Conservation (phyloP, 2,329 filamentous ascomycete genomes). For the Nectriaceae sp. region DNA sequence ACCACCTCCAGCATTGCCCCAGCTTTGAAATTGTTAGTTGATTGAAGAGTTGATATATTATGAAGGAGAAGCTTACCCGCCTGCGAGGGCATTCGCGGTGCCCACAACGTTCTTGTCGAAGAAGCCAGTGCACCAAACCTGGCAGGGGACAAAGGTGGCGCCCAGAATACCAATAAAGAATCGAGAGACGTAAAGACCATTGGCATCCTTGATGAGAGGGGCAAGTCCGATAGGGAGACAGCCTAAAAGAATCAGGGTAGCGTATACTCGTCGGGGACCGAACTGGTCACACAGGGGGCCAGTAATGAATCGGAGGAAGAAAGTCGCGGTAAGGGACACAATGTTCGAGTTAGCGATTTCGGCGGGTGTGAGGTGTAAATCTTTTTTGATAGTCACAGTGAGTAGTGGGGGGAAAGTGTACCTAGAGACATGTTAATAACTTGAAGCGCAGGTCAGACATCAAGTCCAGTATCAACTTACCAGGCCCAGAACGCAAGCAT, state of each 20-base stretch:
- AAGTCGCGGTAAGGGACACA: constrained; percentile 68
- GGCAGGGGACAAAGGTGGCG: constrained; percentile 79
- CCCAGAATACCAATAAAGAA: constrained; percentile 84
- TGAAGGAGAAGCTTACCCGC: too few relatives aligned
- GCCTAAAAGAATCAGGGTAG: constrained; percentile 73
- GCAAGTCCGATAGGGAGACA: constrained; percentile 81
- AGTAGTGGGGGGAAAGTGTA: constrained; percentile 87
- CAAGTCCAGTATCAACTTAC: constrained; percentile 35
- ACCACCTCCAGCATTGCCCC: constrained; percentile 58
- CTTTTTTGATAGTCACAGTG: constrained; percentile 75
- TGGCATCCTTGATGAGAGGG: constrained; percentile 66
- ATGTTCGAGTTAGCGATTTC: constrained; percentile 91
- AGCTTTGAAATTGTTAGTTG: too few relatives aligned
- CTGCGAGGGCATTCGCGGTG: constrained; percentile 82
- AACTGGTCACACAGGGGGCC: constrained; percentile 86
- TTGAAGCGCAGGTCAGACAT: not conserved
- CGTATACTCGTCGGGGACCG: constrained; percentile 80
- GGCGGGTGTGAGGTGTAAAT: constrained; percentile 68
- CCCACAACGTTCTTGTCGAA: constrained; percentile 92
- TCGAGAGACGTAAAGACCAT: constrained; percentile 69
- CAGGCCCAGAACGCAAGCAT: constrained; percentile 88
- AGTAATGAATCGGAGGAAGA: constrained; percentile 75
- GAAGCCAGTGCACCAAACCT: constrained; percentile 91
- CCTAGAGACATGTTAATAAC: constrained; percentile 25
- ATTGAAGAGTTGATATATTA: too few relatives aligned